Evolutionary conservation across 208 protist genomes (phyloP).

Genomic region (Trypanosoma cruzi): DNA sequence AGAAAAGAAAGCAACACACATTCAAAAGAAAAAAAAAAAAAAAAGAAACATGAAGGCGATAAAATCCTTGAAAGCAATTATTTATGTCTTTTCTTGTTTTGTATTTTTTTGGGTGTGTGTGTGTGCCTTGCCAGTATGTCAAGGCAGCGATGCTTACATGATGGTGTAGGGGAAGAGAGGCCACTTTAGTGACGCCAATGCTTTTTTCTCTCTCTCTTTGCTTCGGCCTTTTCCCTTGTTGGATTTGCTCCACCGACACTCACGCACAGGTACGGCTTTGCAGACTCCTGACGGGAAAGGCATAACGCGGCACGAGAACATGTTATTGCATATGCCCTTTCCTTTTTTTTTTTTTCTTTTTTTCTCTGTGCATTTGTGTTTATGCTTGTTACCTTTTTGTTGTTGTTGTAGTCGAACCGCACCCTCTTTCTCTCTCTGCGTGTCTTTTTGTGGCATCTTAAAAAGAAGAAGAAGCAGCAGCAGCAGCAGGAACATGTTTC

Average conservation of each 20-base stretch:
- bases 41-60: neutral
- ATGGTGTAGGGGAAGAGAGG: neutral
- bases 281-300: no score
- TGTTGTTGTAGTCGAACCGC: neutral
- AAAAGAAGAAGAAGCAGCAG: slow-evolving; percentile 1
- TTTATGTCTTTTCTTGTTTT: neutral
- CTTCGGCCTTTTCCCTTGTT: neutral
- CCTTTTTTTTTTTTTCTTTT: neutral
- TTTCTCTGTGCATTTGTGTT: slow-evolving; percentile 1
- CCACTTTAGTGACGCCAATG: neutral
- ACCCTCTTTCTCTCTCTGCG: neutral
- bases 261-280: neutral
- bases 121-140: neutral
- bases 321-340: neutral
- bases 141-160: neutral
- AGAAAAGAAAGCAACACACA: neutral
- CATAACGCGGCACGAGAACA: no score
- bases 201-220: neutral
- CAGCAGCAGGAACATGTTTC: slow-evolving; percentile 30
- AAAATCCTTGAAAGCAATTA: neutral
- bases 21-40: neutral
- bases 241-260: neutral
- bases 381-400: neutral
- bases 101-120: neutral
- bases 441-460: neutral